Conservation (phyloP, 1,139 yeast genomes). For the Geotrichum siamense region DNA sequence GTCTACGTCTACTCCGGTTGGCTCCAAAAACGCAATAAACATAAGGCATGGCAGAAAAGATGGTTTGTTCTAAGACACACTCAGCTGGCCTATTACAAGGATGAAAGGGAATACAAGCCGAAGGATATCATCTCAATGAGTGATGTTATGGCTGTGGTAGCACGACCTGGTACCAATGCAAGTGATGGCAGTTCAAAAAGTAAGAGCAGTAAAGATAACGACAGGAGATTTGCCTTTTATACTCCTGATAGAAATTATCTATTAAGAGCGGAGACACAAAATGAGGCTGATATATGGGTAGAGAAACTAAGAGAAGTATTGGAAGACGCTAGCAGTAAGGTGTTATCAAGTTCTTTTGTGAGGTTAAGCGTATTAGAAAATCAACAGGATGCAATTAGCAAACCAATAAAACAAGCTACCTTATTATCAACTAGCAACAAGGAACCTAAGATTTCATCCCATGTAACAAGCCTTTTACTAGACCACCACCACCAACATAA, state of each 20-base stretch:
- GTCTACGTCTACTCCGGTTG: constrained; percentile 9
- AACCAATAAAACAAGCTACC: too few relatives aligned
- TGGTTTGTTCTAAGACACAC: constrained; percentile 54
- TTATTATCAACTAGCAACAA: too few relatives aligned
- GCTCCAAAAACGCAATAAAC: constrained; percentile 12
- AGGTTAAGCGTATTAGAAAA: constrained; percentile 17
- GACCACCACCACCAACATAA: too few relatives aligned
- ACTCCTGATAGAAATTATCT: constrained; percentile 41
- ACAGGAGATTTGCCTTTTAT: constrained; percentile 39
- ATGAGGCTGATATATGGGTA: constrained; percentile 42
- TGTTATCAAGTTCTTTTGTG: constrained; percentile 26
- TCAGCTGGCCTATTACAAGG: constrained; percentile 53
- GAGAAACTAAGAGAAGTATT: constrained; percentile 33
- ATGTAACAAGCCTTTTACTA: too few relatives aligned
- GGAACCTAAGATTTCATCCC: background rate
- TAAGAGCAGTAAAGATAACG: background rate
- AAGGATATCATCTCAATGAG: constrained; percentile 40
- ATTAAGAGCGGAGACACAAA: constrained; percentile 37
- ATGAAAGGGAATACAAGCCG: constrained; percentile 50
- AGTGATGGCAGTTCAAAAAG: constrained; percentile 28
- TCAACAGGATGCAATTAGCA: too few relatives aligned
- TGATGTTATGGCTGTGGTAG: constrained; percentile 37
- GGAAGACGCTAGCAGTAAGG: constrained; percentile 24
- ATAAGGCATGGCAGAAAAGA: constrained; percentile 41
- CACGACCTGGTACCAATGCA: constrained; percentile 30